These are phyloP conservation scores for Lactifluus volemus DNA, from an alignment of 768 basidiomycete genomes.

Conservation along the genomic window DNA sequence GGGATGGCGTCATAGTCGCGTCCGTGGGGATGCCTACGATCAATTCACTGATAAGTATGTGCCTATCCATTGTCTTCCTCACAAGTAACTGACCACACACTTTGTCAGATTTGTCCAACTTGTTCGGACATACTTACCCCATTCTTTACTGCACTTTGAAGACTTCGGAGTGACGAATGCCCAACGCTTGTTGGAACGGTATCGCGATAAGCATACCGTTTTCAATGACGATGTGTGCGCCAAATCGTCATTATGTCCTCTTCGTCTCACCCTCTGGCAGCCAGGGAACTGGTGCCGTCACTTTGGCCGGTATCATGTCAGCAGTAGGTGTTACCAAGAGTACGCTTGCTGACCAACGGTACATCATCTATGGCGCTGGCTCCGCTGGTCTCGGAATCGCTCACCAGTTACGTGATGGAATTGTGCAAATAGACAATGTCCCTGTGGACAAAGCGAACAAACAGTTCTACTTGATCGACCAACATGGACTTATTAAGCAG, in stretches of 20 bases:
- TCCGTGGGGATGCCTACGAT: constrained; percentile 69
- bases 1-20: constrained; percentile 66
- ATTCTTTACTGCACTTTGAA: constrained; percentile 71
- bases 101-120: constrained; percentile 59
- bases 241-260: not conserved
- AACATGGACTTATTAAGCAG: constrained; percentile 50
- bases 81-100: not conserved
- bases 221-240: constrained; percentile 83
- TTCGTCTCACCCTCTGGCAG: constrained; percentile 26
- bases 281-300: constrained; percentile 72
- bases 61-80: constrained; percentile 8
- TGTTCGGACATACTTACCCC: constrained; percentile 61
- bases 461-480: constrained; percentile 69
- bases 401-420: constrained; percentile 67
- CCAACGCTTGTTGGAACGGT: constrained; percentile 52
- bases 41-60: constrained; percentile 62
- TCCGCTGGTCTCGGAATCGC: constrained; percentile 79
- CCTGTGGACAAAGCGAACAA: constrained; percentile 49
- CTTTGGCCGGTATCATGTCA: constrained; percentile 58
- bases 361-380: constrained; percentile 72
- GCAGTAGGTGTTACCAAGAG: constrained; percentile 58
- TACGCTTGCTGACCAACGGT: constrained; percentile 64
- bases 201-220: constrained; percentile 52
- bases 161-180: constrained; percentile 80
- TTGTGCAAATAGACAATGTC: constrained; percentile 44